A percentile compares a stretch with the other conserved stretches of the same genome.
phyloP scores from a whole-genome alignment of 116 monocot genomes.

The Iris pallida region DNA sequence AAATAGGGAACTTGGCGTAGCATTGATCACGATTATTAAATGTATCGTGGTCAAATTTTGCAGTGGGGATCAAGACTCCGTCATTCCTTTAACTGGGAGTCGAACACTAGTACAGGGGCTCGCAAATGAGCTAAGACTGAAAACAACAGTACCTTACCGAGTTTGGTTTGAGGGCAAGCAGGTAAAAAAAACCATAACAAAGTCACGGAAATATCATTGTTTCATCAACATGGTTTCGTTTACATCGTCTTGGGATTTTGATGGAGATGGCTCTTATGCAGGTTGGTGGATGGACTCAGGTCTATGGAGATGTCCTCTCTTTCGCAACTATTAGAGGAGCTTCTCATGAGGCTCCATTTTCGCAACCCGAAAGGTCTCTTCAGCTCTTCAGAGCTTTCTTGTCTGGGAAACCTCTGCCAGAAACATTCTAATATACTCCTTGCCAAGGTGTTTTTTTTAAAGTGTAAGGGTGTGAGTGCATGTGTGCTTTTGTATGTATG shows the following conservation, averaged over 20 bases:
- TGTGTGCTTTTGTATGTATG: too few relatives aligned
- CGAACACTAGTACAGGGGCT: slow-evolving; percentile 61
- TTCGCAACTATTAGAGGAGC: slow-evolving; percentile 92
- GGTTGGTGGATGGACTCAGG: slow-evolving; percentile 97
- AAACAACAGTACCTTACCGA: slow-evolving; percentile 70
- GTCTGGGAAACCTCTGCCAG: slow-evolving; percentile 59
- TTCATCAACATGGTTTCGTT: neutral
- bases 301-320: slow-evolving; percentile 61
- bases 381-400: slow-evolving; percentile 65
- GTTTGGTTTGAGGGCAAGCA: slow-evolving; percentile 88
- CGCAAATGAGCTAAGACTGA: slow-evolving; percentile 54
- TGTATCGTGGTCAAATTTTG: neutral
- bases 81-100: slow-evolving; percentile 85
- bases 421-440: slow-evolving; percentile 36
- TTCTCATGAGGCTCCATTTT: slow-evolving; percentile 92
- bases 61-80: slow-evolving; percentile 97
- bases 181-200: slow-evolving; percentile 22
- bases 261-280: slow-evolving; percentile 2
- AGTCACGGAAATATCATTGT: neutral
- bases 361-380: slow-evolving; percentile 84
- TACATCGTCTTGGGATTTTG: neutral
- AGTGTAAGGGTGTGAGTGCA: too few relatives aligned
- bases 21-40: neutral
- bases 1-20: too few relatives aligned
- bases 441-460: too few relatives aligned